Base-by-base conservation (phyloP, 371 early-diverging fungal species). In the Coemansia sp. region DNA sequence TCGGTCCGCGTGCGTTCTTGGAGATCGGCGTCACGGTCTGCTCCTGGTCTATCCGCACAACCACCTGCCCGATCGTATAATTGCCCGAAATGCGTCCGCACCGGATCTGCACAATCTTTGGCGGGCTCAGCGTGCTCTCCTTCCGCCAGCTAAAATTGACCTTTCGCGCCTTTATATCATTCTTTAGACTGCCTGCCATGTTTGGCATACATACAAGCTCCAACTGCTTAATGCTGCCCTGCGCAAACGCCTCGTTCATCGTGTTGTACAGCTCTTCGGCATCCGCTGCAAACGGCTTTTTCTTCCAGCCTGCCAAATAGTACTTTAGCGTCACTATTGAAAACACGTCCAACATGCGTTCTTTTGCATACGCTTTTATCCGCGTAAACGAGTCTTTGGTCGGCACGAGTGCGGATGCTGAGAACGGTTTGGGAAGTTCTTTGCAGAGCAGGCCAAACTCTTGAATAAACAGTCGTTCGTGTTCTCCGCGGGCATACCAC, bases 241-340 rank as follows among this genome's bases (percentile, higher is more conserved):
- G 81, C 29, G 90, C 88, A 71, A 86, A 90, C 6, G 88, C 88
- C 71, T 85, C 86, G 63, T 90, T 90, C 90, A 90, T 89, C 54
- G 82, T 81, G 58, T 84, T 84, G 74, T 88, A 88, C 8, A 86
- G 82, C 59, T 83, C 83, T 64, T 86, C 85, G 0, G 88, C 88
- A 21, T 71, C 62, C 5, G 26, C 51, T 7, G 65, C 69, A 63
- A 80, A 80, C 34, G 66, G 63, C 6, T 34, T 18, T 45, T 56
- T 64, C 27, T 56, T 64, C 80, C 80, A 80, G 2, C 75, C 75
- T 0, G 34, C n/a, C 21, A 74, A 24, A 29, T 66, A 40, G 58
- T 50, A 70, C 51, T 66, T 74, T 2, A 70, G 4, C 27, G 59
- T 63, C 39, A 59, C 10, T 0, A 54, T 13, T 47, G 70, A 65